Evolutionary conservation across 1,139 yeast species (phyloP), one percentile per base, ranked within the genome.

Genomic region (Yamadazyma pseudoaaseri): DNA sequence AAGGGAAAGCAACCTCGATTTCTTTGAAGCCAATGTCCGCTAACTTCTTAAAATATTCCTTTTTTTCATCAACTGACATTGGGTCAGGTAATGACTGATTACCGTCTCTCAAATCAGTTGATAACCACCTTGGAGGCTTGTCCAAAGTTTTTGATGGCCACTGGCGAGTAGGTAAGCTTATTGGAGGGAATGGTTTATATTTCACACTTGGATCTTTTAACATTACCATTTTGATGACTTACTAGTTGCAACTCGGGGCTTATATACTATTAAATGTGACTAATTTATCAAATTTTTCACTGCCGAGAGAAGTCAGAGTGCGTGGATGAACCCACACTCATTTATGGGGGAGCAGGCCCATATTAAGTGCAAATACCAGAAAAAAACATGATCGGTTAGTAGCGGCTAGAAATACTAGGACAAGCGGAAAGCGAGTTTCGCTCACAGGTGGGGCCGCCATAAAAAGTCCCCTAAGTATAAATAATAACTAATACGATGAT

Each of bases 21-120:
- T 70, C 76, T 43, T 70, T 70, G 52, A 69, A 70, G 1, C 76
- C 76, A 35, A 70, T 51, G 21, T 67, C 72, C 12, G 70, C 52
- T 35, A 70, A 58, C 48, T 69, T 70, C 36, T 66, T 67, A 44
- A 68, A 70, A 42, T 67, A 69, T 32, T 63, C 62, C 44, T 66
- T 68, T 53, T 70, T 70, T 41, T 70, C 73, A 8, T 57, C 57
- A 15, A 69, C 57, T 2, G 73, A 60, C 76, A 70, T 70, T 9
- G 76, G 76, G 44, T 70, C 76, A 11, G 76, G 76, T 36, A 70
- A 62, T 9, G 75, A 59, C 45, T 70, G 76, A 47, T 70, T 70
- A 13, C 76, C 76, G 41, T 70, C 76, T 53, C 76, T 61, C 34
- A 70, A 65, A 49, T 70, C 76, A 12, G 75, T 70, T 23, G 73